These are phyloP conservation scores for Carallia pectinifolia DNA, from an alignment of 345 rosid species.

Conservation along the genomic window DNA sequence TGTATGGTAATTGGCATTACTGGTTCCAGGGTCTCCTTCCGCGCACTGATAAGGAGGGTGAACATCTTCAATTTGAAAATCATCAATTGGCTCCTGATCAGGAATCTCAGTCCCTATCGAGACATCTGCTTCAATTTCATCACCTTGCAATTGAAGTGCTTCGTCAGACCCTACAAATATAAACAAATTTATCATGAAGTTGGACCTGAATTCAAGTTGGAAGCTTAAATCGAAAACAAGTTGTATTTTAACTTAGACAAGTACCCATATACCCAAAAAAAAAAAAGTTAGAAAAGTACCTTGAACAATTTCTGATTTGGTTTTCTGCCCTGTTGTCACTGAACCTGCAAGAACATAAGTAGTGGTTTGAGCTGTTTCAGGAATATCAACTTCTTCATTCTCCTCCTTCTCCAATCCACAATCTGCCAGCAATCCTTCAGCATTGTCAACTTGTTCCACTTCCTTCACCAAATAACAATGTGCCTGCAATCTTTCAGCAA, in stretches of 20 bases:
- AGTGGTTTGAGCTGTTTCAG: constrained; percentile 22
- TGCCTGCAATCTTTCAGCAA: background rate
- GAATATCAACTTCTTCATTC: too few relatives aligned
- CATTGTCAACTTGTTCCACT: too few relatives aligned
- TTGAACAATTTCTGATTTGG: constrained; percentile 31
- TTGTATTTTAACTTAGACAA: too few relatives aligned
- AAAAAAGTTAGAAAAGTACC: constrained; percentile 38
- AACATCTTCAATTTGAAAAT: constrained; percentile 33
- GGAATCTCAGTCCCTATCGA: constrained; percentile 91
- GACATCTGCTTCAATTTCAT: constrained; percentile 66
- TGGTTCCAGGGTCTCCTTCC: constrained; percentile 27
- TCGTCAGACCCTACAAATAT: constrained; percentile 41
- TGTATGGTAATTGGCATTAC: constrained; percentile 20
- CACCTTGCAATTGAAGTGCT: constrained; percentile 36
- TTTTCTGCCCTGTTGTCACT: constrained; percentile 11
- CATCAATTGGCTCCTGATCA: constrained; percentile 63
- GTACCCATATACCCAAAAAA: background rate
- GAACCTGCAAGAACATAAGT: constrained; percentile 19
- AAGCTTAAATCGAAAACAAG: too few relatives aligned
- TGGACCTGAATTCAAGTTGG: constrained; percentile 3
- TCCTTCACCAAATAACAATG: too few relatives aligned
- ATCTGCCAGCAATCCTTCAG: too few relatives aligned
- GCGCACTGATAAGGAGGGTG: constrained; percentile 20
- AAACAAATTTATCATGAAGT: background rate
- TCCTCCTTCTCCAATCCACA: too few relatives aligned